phyloP scores from a whole-genome alignment of 768 basidiomycete species.

The Sporobolomyces pararoseus region DNA sequence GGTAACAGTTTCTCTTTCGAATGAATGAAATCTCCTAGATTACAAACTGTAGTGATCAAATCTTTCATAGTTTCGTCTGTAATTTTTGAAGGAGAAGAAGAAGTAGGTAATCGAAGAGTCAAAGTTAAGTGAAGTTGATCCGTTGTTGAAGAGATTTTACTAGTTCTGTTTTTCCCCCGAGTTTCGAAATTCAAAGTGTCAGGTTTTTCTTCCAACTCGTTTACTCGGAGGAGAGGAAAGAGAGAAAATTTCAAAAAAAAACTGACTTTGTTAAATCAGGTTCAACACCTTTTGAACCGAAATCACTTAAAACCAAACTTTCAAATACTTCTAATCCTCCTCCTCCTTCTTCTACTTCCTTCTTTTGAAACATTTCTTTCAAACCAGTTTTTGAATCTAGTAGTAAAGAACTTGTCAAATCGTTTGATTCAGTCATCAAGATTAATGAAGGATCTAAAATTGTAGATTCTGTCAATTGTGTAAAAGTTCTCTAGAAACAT shows the following conservation, averaged over 20 bases:
- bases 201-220: conserved; percentile 16
- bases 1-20: conserved; percentile 18
- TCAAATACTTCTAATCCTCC: conserved; percentile 20
- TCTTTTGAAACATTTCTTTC: conserved; percentile 5
- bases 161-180: too few species aligned
- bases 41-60: conserved; percentile 25
- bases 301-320: conserved; percentile 26
- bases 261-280: too few species aligned
- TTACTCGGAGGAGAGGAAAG: too few species aligned
- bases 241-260: too few species aligned
- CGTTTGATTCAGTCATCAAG: conserved; percentile 34
- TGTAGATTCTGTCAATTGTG: conserved; percentile 7
- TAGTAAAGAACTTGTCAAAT: conserved; percentile 31
- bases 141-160: conserved; percentile 6
- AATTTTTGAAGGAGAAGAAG: neutral
- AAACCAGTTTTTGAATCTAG: conserved; percentile 22
- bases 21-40: conserved; percentile 34
- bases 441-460: conserved; percentile 18
- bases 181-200: neutral
- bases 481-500: conserved; percentile 26
- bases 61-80: too few species aligned
- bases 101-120: conserved; percentile 23
- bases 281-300: too few species aligned
- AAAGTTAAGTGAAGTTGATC: conserved; percentile 23
- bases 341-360: neutral